Conservation (phyloP, 2,329 filamentous ascomycete species). For the Colletotrichum spinosum region DNA sequence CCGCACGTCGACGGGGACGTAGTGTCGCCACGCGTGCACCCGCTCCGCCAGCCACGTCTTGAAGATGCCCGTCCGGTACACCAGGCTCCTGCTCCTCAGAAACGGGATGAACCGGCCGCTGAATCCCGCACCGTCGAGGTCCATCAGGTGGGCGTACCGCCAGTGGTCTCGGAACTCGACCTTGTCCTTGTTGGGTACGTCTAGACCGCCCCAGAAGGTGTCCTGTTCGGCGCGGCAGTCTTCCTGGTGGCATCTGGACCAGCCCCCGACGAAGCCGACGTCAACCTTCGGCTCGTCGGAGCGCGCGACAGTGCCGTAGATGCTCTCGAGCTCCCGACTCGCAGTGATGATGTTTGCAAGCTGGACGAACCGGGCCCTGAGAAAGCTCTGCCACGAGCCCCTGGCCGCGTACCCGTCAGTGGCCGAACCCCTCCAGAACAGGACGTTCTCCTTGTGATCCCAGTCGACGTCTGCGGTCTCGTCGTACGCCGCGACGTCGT, state of each 20-base stretch:
- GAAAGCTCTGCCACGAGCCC: conserved; percentile 68
- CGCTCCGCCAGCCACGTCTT: conserved; percentile 74
- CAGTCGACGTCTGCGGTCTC: conserved; percentile 54
- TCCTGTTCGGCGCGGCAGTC: conserved; percentile 47
- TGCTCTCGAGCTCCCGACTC: too few species aligned
- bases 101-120: conserved; percentile 63
- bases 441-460: conserved; percentile 58
- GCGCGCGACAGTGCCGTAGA: not conserved
- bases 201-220: conserved; percentile 46
- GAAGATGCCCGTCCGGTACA: conserved; percentile 71
- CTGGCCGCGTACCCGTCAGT: conserved; percentile 61
- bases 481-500: conserved; percentile 53
- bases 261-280: conserved; percentile 54
- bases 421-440: conserved; percentile 67
- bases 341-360: conserved; percentile 55
- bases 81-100: conserved; percentile 61
- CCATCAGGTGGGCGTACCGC: conserved; percentile 65
- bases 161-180: conserved; percentile 51
- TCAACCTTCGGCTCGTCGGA: conserved; percentile 39
- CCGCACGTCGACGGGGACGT: conserved; percentile 68
- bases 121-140: conserved; percentile 68
- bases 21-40: conserved; percentile 72
- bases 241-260: conserved; percentile 46
- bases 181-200: conserved; percentile 37
- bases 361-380: conserved; percentile 69